Evolutionary conservation across 257 asterid species (phyloP).

Genomic region (Fraxinus anomala): DNA sequence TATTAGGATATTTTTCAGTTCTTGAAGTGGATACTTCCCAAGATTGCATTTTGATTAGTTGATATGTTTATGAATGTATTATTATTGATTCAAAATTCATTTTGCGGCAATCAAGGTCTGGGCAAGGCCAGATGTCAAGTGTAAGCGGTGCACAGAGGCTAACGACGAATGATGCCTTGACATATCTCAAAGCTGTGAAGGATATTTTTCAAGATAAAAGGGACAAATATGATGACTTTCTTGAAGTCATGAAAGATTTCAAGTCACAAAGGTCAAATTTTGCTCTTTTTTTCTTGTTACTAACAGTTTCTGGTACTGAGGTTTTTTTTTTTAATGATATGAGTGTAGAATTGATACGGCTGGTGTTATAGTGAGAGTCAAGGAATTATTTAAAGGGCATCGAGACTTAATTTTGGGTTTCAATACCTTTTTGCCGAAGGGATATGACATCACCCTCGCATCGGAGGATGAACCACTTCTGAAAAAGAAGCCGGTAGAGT

Average conservation of each 20-base stretch:
- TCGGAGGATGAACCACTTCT: slow-evolving; percentile 61
- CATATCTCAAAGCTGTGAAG: slow-evolving; percentile 76
- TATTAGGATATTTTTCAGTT: slow-evolving; percentile 3
- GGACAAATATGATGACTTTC: slow-evolving; percentile 82
- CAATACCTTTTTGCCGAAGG: slow-evolving; percentile 90
- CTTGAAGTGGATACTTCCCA: slow-evolving; percentile 8
- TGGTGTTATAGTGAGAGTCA: slow-evolving; percentile 73
- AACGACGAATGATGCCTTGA: slow-evolving; percentile 76
- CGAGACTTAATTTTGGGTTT: slow-evolving; percentile 84
- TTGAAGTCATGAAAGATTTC: slow-evolving; percentile 94
- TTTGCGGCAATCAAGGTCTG: slow-evolving; percentile 53
- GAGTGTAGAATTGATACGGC: slow-evolving; percentile 61
- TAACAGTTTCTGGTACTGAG: slow-evolving; percentile 20
- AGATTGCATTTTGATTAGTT: slow-evolving; percentile 13
- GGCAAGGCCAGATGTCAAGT: slow-evolving; percentile 66
- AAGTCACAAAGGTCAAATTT: slow-evolving; percentile 73
- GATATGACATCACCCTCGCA: slow-evolving; percentile 70
- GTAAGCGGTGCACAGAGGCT: slow-evolving; percentile 64
- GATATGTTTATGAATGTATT: slow-evolving; percentile 1
- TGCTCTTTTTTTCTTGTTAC: slow-evolving; percentile 13
- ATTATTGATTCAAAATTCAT: slow-evolving; percentile 27
- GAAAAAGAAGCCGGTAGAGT: slow-evolving; percentile 69
- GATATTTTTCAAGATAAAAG: slow-evolving; percentile 69
- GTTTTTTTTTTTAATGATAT: slow-evolving; percentile 18
- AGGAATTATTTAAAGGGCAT: slow-evolving; percentile 81